Percentiles rank a stretch among this genome's conserved stretches.
Conservation (phyloP, 140 eudicot genomes). For the Cichorium intybus region DNA sequence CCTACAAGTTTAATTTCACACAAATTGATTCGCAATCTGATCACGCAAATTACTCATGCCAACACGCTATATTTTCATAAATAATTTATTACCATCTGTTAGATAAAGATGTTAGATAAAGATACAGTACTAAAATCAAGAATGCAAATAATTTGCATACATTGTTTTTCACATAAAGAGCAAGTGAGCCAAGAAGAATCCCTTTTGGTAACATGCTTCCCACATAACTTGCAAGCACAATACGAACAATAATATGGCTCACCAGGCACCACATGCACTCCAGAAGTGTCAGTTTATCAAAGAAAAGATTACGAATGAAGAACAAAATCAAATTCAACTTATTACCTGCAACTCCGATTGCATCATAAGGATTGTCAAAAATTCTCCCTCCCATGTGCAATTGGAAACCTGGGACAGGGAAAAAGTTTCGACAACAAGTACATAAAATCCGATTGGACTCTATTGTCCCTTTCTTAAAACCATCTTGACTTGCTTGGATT, state of each 20-base stretch:
- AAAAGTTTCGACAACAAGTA: constrained; percentile 34
- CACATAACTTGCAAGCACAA: constrained; percentile 63
- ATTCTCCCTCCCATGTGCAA: constrained; percentile 28
- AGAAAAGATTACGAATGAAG: neutral
- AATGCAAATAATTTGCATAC: too few relatives aligned
- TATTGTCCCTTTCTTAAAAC: constrained; percentile 29
- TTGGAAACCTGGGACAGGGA: constrained; percentile 27
- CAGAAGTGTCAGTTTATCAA: too few relatives aligned
- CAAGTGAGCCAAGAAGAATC: too few relatives aligned
- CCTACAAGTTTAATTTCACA: too few relatives aligned
- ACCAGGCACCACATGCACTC: constrained; percentile 55
- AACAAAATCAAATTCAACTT: neutral
- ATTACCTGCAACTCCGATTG: constrained; percentile 43
- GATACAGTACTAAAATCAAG: neutral
- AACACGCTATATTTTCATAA: constrained; percentile 28
- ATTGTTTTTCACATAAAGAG: too few relatives aligned
- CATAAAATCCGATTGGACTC: constrained; percentile 46
- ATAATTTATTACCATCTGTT: neutral
- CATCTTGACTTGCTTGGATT: neutral
- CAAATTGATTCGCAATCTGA: too few relatives aligned
- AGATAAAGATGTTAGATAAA: neutral
- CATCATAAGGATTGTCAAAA: too few relatives aligned
- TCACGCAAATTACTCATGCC: too few relatives aligned
- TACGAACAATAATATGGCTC: constrained; percentile 57
- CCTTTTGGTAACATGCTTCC: constrained; percentile 19